Conservation (phyloP, 371 early-diverging fungal species). For the Saksenaea oblongispora region DNA sequence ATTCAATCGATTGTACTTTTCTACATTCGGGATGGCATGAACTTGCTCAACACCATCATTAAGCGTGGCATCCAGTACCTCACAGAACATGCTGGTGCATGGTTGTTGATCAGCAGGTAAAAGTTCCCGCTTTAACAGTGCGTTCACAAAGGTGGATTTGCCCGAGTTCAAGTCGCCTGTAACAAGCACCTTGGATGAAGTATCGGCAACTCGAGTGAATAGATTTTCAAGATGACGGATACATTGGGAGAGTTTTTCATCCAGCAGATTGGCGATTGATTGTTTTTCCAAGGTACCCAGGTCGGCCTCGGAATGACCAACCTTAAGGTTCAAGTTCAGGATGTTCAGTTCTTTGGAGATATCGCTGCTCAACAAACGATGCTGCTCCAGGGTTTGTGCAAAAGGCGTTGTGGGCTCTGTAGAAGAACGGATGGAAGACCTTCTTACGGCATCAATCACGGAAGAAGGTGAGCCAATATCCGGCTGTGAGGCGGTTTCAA, state of each 20-base stretch:
- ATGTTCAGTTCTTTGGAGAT: conserved; percentile 58
- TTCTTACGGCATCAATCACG: conserved; percentile 30
- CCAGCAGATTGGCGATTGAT: conserved; percentile 71
- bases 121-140: conserved; percentile 84
- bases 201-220: conserved; percentile 82
- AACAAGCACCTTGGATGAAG: conserved; percentile 89
- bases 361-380: conserved; percentile 21
- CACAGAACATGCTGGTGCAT: conserved; percentile 92
- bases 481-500: conserved; percentile 41
- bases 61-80: conserved; percentile 86
- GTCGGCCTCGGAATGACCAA: conserved; percentile 53
- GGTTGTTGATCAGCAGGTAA: conserved; percentile 97
- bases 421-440: conserved; percentile 18
- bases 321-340: conserved; percentile 69
- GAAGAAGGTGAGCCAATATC: conserved; percentile 30
- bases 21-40: conserved; percentile 78
- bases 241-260: conserved; percentile 65
- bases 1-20: conserved; percentile 69
- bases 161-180: conserved; percentile 98
- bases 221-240: conserved; percentile 81
- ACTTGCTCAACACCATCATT: conserved; percentile 87
- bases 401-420: conserved; percentile 8
- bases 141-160: conserved; percentile 96
- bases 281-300: conserved; percentile 61
- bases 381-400: conserved; percentile 23